phyloP scores from a whole-genome alignment of 805 yeast genomes.

The Blastobotrys terrestris region DNA sequence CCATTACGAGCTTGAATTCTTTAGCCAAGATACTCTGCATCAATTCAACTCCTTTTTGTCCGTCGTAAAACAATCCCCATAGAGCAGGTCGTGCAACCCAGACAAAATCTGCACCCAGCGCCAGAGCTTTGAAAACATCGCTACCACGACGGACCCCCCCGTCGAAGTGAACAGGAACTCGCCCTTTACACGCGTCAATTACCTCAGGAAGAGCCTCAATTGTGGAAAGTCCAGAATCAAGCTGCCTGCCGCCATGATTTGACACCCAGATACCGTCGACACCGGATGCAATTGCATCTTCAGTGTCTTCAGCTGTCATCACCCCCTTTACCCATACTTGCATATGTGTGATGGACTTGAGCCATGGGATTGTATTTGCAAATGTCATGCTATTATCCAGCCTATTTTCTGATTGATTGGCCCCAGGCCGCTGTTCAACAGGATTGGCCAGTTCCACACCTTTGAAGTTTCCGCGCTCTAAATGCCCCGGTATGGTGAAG shows the following conservation, averaged over 20 bases:
- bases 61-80: constrained; percentile 61
- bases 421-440: constrained; percentile 11
- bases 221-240: constrained; percentile 58
- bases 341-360: constrained; percentile 32
- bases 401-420: constrained; percentile 13
- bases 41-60: constrained; percentile 55
- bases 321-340: constrained; percentile 57
- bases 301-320: constrained; percentile 59
- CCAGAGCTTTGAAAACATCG: constrained; percentile 59
- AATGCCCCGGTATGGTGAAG: constrained; percentile 14
- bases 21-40: constrained; percentile 20
- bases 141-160: constrained; percentile 68
- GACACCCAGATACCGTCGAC: constrained; percentile 61
- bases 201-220: constrained; percentile 56
- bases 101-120: constrained; percentile 63
- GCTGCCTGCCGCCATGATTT: constrained; percentile 72
- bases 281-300: constrained; percentile 43
- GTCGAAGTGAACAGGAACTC: constrained; percentile 55
- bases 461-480: constrained; percentile 25
- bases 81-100: constrained; percentile 65
- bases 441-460: constrained; percentile 16
- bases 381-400: constrained; percentile 28
- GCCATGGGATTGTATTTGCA: constrained; percentile 30
- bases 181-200: constrained; percentile 26
- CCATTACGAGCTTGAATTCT: constrained; percentile 23